Evolutionary conservation across 2,329 filamentous ascomycete species (phyloP).

Genomic region (Cercospora brassicicola): DNA sequence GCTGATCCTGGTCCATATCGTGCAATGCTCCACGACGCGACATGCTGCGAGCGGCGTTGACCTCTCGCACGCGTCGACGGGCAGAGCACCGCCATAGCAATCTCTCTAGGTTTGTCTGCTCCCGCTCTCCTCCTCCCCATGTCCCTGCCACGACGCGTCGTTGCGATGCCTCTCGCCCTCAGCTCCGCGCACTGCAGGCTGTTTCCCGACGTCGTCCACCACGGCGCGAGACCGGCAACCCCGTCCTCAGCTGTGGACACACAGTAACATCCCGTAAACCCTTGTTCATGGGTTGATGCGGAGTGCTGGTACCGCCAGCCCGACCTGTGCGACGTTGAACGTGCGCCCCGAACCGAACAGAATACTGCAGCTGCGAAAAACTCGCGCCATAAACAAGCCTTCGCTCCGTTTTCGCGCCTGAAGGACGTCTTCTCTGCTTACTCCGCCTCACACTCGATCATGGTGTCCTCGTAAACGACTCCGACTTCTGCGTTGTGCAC

Average conservation of each 20-base stretch:
- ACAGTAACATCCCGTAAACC: slow-evolving; percentile 7
- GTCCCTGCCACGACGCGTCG: slow-evolving; percentile 15
- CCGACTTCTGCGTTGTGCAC: slow-evolving; percentile 21
- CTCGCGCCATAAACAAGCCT: slow-evolving; percentile 18
- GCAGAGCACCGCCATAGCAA: slow-evolving; percentile 4
- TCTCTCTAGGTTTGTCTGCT: slow-evolving; percentile 19
- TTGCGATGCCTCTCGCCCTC: slow-evolving; percentile 4
- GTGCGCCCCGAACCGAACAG: slow-evolving; percentile 20
- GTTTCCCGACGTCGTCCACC: slow-evolving; percentile 4
- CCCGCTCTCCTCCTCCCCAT: slow-evolving; percentile 10
- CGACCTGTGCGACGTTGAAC: slow-evolving; percentile 25
- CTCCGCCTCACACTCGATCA: slow-evolving; percentile 17
- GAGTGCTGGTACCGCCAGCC: slow-evolving; percentile 15
- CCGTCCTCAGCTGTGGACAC: slow-evolving; percentile 8
- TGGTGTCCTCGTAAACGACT: slow-evolving; percentile 17
- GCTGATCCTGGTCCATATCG: slow-evolving; percentile 10
- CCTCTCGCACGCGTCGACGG: slow-evolving; percentile 8
- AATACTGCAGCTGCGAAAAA: slow-evolving; percentile 25
- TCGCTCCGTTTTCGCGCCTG: slow-evolving; percentile 25
- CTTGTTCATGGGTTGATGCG: slow-evolving; percentile 11
- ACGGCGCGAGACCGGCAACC: slow-evolving; percentile 15
- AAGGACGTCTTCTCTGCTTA: slow-evolving; percentile 12
- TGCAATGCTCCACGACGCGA: slow-evolving; percentile 9
- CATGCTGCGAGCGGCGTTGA: slow-evolving; percentile 6
- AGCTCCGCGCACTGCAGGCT: not conserved